Percentiles rank a stretch among this genome's conserved stretches.
phyloP scores from a whole-genome alignment of 495 filamentous ascomycete genomes.

The Tuber microsphaerosporum region DNA sequence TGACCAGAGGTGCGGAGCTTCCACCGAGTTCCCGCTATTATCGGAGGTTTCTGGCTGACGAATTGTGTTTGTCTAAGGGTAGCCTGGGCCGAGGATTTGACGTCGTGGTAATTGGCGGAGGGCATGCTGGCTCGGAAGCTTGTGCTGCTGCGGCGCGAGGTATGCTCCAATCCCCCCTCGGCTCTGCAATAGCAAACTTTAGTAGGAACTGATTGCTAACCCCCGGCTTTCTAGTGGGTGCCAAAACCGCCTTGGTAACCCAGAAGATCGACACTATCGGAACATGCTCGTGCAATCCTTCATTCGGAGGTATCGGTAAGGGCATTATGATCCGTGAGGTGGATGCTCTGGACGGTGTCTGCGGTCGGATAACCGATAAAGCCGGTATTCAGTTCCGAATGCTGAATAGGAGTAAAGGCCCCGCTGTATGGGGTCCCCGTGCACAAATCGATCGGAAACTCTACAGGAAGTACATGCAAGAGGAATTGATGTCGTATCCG shows the following conservation, averaged over 20 bases:
- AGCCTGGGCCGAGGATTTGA: conserved; percentile 60
- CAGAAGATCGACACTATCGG: conserved; percentile 82
- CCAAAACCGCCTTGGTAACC: conserved; percentile 82
- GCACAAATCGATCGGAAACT: conserved; percentile 91
- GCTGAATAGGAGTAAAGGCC: conserved; percentile 80
- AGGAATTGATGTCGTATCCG: conserved; percentile 69
- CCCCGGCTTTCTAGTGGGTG: conserved; percentile 52
- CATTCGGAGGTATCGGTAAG: conserved; percentile 97
- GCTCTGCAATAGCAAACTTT: background rate
- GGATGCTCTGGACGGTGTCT: conserved; percentile 88
- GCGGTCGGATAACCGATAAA: conserved; percentile 84
- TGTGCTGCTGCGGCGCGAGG: conserved; percentile 80
- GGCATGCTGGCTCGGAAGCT: conserved; percentile 91
- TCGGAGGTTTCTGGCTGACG: background rate
- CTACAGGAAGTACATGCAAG: conserved; percentile 86
- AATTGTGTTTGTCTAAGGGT: background rate
- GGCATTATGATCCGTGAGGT: conserved; percentile 93
- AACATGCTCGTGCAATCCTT: conserved; percentile 95
- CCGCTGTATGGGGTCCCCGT: conserved; percentile 92
- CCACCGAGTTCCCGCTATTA: background rate
- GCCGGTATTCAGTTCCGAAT: conserved; percentile 86
- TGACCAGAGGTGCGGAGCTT: conserved; percentile 14
- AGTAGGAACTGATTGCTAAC: background rate
- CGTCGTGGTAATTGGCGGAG: conserved; percentile 91
- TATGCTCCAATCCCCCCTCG: conserved; percentile 4